phyloP scores from a whole-genome alignment of 805 yeast genomes.

The Kodamaea jinghongensis region DNA sequence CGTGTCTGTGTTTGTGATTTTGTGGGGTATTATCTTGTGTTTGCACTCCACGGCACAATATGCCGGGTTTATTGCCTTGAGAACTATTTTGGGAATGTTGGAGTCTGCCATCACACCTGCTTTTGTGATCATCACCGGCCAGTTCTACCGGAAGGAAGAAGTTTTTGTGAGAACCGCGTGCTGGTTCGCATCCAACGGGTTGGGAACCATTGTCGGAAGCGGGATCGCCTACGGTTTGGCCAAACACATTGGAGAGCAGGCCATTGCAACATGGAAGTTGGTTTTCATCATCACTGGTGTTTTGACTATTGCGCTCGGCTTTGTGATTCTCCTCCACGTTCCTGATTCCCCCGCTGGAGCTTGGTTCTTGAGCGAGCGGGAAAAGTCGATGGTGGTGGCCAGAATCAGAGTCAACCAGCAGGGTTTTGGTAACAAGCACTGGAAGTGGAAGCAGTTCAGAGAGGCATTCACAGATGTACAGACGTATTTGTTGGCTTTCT shows the following conservation, averaged over 20 bases:
- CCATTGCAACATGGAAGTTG: conserved; percentile 56
- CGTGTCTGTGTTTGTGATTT: conserved; percentile 44
- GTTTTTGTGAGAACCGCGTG: conserved; percentile 33
- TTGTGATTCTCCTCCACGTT: conserved; percentile 45
- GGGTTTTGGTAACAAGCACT: conserved; percentile 41
- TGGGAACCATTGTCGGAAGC: conserved; percentile 43
- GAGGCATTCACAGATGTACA: conserved; percentile 36
- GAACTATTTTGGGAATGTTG: conserved; percentile 38
- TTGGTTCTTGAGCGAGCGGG: conserved; percentile 23
- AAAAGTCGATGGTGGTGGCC: conserved; percentile 42
- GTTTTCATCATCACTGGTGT: conserved; percentile 60
- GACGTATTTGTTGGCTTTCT: conserved; percentile 34
- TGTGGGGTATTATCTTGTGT: conserved; percentile 62
- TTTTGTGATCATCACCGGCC: conserved; percentile 34
- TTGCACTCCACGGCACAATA: conserved; percentile 51
- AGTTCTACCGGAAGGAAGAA: conserved; percentile 35
- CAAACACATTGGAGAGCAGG: conserved; percentile 24
- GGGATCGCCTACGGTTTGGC: conserved; percentile 54
- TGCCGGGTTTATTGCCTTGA: conserved; percentile 38
- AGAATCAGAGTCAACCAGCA: conserved; percentile 47
- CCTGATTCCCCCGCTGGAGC: conserved; percentile 51
- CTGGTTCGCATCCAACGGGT: conserved; percentile 37
- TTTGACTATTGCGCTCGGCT: conserved; percentile 52
- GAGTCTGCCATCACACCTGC: conserved; percentile 42
- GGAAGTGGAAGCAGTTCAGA: conserved; percentile 35